These are phyloP conservation scores for Mycosphaerella sp. DNA, from an alignment of 2,329 filamentous ascomycete genomes.

Conservation along the genomic window DNA sequence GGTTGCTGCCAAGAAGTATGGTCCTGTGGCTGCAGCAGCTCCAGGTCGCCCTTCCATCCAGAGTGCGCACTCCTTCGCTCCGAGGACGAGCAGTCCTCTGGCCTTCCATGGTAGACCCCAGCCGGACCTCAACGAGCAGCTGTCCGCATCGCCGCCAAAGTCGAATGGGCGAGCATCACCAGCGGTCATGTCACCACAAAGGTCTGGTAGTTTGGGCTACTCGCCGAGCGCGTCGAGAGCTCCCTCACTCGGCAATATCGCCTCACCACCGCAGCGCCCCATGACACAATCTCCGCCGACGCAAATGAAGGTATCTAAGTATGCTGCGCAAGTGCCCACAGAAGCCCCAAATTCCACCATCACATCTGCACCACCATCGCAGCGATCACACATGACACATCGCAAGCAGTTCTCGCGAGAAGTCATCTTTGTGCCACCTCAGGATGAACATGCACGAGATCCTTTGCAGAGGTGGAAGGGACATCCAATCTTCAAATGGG, in stretches of 20 bases:
- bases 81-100: conserved; percentile 59
- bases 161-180: conserved; percentile 19
- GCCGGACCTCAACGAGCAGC: conserved; percentile 7
- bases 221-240: conserved; percentile 18
- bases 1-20: conserved; percentile 35
- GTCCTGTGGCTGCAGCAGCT: conserved; percentile 31
- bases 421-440: conserved; percentile 51
- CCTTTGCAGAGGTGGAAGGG: conserved; percentile 86
- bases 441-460: conserved; percentile 57
- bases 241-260: conserved; percentile 39
- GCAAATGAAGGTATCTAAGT: conserved; percentile 44
- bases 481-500: conserved; percentile 78
- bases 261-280: conserved; percentile 30
- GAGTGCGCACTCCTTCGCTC: conserved; percentile 49
- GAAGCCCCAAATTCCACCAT: conserved; percentile 21
- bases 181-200: conserved; percentile 20
- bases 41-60: conserved; percentile 23
- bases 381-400: conserved; percentile 23
- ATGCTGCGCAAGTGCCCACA: conserved; percentile 31
- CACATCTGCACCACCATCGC: conserved; percentile 15
- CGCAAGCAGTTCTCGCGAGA: conserved; percentile 43
- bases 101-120: conserved; percentile 45
- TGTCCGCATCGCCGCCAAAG: conserved; percentile 37
- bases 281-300: conserved; percentile 56
- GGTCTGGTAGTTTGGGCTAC: conserved; percentile 16